Evolutionary conservation across 2,329 filamentous ascomycete species (phyloP).

Genomic region (Didymella sp.): DNA sequence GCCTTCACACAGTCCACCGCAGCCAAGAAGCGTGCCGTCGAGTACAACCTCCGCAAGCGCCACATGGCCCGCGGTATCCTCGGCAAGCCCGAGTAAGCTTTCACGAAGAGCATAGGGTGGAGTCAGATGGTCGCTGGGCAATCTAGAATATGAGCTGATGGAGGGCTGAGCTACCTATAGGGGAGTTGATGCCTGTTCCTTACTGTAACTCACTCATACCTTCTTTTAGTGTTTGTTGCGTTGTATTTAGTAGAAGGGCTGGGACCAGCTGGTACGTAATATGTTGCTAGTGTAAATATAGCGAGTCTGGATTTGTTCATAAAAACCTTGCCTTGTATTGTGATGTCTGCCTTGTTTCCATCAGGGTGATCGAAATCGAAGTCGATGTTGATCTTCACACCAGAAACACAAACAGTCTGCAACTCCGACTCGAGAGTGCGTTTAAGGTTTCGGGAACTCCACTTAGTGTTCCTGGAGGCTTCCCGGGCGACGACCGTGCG

Average conservation of each 20-base stretch:
- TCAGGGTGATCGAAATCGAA: background rate
- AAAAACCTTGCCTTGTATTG: background rate
- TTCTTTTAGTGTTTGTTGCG: constrained; percentile 19
- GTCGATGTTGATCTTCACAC: background rate
- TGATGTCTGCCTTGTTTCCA: constrained; percentile 4
- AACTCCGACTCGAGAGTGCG: background rate
- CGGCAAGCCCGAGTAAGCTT: constrained; percentile 40
- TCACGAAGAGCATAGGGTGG: background rate
- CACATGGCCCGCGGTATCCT: constrained; percentile 47
- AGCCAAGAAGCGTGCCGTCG: constrained; percentile 67
- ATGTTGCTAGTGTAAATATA: constrained; percentile 20
- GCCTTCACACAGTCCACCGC: constrained; percentile 68
- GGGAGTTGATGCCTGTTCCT: constrained; percentile 14
- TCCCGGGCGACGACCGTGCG: background rate
- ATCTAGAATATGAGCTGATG: constrained; percentile 21
- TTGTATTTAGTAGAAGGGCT: constrained; percentile 15
- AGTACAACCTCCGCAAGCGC: constrained; percentile 56
- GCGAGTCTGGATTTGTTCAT: constrained; percentile 22
- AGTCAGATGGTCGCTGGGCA: constrained; percentile 24
- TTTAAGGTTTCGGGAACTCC: constrained; percentile 8
- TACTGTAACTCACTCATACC: constrained; percentile 22
- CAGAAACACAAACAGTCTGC: background rate
- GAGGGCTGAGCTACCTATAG: constrained; percentile 5
- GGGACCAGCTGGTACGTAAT: constrained; percentile 17
- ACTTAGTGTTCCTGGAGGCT: background rate